Percentiles rank a stretch among this genome's conserved stretches.
These are phyloP conservation scores for Tephrocybe sp. DNA, from an alignment of 768 basidiomycete genomes.

Conservation along the genomic window DNA sequence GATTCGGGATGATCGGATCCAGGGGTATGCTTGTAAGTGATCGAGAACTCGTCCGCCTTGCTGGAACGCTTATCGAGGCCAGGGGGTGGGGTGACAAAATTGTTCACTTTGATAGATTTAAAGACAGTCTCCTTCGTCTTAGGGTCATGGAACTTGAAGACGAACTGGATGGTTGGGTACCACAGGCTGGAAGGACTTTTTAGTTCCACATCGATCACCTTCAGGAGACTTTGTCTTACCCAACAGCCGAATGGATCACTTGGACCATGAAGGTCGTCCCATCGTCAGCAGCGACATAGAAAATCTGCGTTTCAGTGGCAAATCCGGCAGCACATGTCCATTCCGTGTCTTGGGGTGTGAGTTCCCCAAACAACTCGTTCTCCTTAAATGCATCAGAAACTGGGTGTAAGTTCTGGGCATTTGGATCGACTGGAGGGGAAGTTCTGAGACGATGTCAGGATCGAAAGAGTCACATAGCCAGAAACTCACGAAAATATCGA, in stretches of 20 bases:
- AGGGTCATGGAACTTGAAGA: conserved; percentile 84
- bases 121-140: conserved; percentile 71
- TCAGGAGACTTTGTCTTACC: conserved; percentile 17
- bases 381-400: conserved; percentile 61
- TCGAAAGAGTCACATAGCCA: neutral
- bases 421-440: conserved; percentile 56
- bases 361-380: conserved; percentile 70
- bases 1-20: conserved; percentile 67
- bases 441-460: conserved; percentile 37
- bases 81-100: conserved; percentile 76
- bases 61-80: conserved; percentile 82
- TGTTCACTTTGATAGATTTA: conserved; percentile 85
- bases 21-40: conserved; percentile 60
- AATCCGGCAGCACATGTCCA: conserved; percentile 87
- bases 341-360: conserved; percentile 72
- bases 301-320: conserved; percentile 86
- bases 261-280: conserved; percentile 45
- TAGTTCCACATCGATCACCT: conserved; percentile 14
- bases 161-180: conserved; percentile 94
- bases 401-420: conserved; percentile 80
- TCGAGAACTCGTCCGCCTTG: conserved; percentile 83
- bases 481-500: conserved; percentile 74
- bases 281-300: conserved; percentile 81
- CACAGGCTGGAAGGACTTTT: conserved; percentile 59
- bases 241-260: conserved; percentile 24